Conservation (phyloP, 768 basidiomycete genomes). For the Rhizopogon vesiculosus region DNA sequence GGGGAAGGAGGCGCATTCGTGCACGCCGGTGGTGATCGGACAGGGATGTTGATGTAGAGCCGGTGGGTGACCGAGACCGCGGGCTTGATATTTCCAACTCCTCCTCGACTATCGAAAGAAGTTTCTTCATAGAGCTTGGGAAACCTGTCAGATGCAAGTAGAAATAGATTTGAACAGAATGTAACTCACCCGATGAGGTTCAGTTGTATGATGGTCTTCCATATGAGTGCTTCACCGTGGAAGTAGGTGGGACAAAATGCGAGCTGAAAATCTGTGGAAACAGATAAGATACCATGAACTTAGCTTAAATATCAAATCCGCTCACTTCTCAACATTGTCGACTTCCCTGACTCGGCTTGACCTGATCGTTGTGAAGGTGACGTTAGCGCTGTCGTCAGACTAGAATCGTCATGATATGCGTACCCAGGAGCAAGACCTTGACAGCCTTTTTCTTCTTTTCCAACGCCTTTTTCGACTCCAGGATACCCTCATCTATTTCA, state of each 20-base stretch:
- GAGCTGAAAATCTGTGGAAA: slow-evolving; percentile 56
- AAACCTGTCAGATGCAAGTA: neutral
- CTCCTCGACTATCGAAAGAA: slow-evolving; percentile 49
- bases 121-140: slow-evolving; percentile 50
- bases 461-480: slow-evolving; percentile 13
- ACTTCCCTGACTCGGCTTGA: slow-evolving; percentile 28
- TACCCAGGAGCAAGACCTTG: slow-evolving; percentile 25
- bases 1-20: slow-evolving; percentile 41
- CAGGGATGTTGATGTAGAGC: slow-evolving; percentile 28
- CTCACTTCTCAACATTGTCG: slow-evolving; percentile 26
- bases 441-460: slow-evolving; percentile 24
- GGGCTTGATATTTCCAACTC: slow-evolving; percentile 36
- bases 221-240: slow-evolving; percentile 49
- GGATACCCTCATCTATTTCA: slow-evolving; percentile 26
- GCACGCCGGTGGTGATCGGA: slow-evolving; percentile 32
- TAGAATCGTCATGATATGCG: rapidly evolving
- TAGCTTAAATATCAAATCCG: neutral
- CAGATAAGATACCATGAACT: neutral
- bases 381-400: neutral
- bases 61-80: slow-evolving; percentile 8
- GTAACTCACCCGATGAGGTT: slow-evolving; percentile 55
- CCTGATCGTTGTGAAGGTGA: slow-evolving; percentile 9
- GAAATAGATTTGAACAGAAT: neutral
- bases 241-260: slow-evolving; percentile 61
- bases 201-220: slow-evolving; percentile 64